Percentiles rank a stretch among this genome's conserved stretches.
phyloP scores from a whole-genome alignment of 805 yeast genomes.

The Yarrowia hollandica region DNA sequence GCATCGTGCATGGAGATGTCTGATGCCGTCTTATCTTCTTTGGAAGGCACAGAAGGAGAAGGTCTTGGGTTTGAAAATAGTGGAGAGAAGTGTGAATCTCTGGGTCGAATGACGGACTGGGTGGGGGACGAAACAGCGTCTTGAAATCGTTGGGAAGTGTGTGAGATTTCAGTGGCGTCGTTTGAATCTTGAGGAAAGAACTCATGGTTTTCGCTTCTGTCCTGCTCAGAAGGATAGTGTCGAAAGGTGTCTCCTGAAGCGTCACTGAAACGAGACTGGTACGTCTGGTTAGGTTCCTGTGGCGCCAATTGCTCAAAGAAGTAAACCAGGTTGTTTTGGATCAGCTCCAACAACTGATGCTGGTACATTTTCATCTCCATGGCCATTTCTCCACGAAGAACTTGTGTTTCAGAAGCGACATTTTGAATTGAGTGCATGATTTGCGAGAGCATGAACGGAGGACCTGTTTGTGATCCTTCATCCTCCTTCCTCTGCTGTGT shows the following conservation, averaged over 20 bases:
- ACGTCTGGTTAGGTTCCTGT: not conserved
- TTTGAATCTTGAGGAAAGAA: no score
- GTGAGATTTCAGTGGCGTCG: not conserved
- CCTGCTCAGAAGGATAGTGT: not conserved
- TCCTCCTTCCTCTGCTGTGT: no score
- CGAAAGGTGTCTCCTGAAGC: not conserved
- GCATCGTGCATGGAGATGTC: constrained; percentile 8
- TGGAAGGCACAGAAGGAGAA: not conserved
- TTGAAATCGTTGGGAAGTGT: not conserved
- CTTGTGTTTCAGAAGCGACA: constrained; percentile 32
- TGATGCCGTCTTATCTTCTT: not conserved
- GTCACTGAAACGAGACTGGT: not conserved
- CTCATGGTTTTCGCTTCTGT: no score
- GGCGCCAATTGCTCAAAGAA: not conserved
- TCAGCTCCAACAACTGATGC: constrained; percentile 4
- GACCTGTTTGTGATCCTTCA: not conserved
- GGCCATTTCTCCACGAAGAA: constrained; percentile 6
- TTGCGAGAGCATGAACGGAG: not conserved
- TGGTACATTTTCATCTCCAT: constrained; percentile 24
- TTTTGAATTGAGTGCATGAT: not conserved
- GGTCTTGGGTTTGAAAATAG: not conserved
- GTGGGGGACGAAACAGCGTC: not conserved
- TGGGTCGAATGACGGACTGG: not conserved
- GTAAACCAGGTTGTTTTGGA: not conserved
- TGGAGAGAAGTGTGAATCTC: not conserved